Percentiles rank a stretch among this genome's conserved stretches.
phyloP scores from a whole-genome alignment of 768 basidiomycete species.

The Leucocoprinus birnbaumii region DNA sequence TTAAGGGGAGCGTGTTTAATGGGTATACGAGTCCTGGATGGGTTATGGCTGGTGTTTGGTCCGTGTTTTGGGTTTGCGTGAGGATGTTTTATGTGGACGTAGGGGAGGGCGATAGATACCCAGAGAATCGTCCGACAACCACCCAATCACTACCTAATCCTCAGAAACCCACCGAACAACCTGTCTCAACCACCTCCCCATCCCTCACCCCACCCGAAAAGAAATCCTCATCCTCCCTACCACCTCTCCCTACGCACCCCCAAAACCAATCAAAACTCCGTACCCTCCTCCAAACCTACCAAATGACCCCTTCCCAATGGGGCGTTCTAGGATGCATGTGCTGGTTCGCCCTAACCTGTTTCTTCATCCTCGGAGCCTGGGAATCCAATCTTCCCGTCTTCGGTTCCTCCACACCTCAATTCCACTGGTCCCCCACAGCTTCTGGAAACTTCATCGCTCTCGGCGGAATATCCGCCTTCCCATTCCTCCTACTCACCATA shows the following conservation, averaged over 20 bases:
- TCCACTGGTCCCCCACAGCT: constrained; percentile 57
- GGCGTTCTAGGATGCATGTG: constrained; percentile 61
- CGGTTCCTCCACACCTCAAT: constrained; percentile 32
- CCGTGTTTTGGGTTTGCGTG: constrained; percentile 42
- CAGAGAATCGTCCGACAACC: constrained; percentile 6
- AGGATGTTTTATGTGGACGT: constrained; percentile 36
- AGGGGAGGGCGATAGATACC: constrained; percentile 13
- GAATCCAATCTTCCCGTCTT: constrained; percentile 68
- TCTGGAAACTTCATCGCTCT: constrained; percentile 71
- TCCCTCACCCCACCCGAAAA: constrained; percentile 1
- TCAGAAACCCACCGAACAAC: constrained; percentile 29
- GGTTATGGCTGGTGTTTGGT: constrained; percentile 56
- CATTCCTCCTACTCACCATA: constrained; percentile 63
- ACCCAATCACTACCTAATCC: constrained; percentile 36
- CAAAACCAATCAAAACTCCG: constrained; percentile 6
- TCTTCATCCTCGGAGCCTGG: constrained; percentile 69
- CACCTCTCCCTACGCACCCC: constrained; percentile 21
- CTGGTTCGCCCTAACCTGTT: constrained; percentile 67
- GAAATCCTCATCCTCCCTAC: constrained; percentile 22
- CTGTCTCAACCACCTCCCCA: background rate
- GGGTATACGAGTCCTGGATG: constrained; percentile 66
- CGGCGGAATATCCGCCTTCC: constrained; percentile 57
- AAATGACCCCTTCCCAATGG: constrained; percentile 28
- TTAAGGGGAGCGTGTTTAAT: constrained; percentile 53
- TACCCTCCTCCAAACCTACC: constrained; percentile 8